Evolutionary conservation across 768 basidiomycete genomes (phyloP), one percentile per base, ranked within the genome.

Genomic region (Obba rivulosa): DNA sequence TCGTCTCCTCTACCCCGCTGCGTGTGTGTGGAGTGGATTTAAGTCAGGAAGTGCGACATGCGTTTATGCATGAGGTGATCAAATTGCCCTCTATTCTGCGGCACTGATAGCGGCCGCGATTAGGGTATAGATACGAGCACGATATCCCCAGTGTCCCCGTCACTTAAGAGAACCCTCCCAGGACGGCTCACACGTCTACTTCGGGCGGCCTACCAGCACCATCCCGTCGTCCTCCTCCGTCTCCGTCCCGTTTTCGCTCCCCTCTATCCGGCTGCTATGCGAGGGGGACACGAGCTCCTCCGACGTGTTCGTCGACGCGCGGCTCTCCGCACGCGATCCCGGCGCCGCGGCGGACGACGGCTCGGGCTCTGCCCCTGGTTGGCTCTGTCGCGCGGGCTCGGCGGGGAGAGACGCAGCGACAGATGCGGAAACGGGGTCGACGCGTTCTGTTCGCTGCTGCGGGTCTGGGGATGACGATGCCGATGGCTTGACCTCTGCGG

Each of bases 201-300:
- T 55, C 16, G 86, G 87, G 49, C 82, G 75, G 35, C 80, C 83
- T 43, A 91, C 81, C 23, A 90, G 62, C 50, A 91, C 78, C 82
- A 90, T 83, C 5, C 85, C 88, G 58, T 91, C 88, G 49, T 92
- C 88, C 60, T 85, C 83, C 61, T 92, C 88, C 34, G 87, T 90
- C 57, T 88, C 87, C 20, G 70, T 71, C 8, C 83, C 84, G 53
- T 76, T 76, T 60, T 83, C 83, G 54, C 83, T 87, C 38, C 70
- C 68, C 25, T 74, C 69, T 22, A 64, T 68, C 44, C 74, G 67
- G 53, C 65, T 72, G 34, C 40, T 56, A 52, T 58, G 37, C 51
- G 56, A 50, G 13, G 57, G 55, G 3, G 54, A 55, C 51, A 64
- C 51, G 46, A 50, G 46, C 35, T 50, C 45, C 48, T 68, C 63